Percentiles rank a stretch among this genome's conserved stretches.
phyloP scores from a whole-genome alignment of 2,329 filamentous ascomycete genomes.

The Monilinia polystroma region DNA sequence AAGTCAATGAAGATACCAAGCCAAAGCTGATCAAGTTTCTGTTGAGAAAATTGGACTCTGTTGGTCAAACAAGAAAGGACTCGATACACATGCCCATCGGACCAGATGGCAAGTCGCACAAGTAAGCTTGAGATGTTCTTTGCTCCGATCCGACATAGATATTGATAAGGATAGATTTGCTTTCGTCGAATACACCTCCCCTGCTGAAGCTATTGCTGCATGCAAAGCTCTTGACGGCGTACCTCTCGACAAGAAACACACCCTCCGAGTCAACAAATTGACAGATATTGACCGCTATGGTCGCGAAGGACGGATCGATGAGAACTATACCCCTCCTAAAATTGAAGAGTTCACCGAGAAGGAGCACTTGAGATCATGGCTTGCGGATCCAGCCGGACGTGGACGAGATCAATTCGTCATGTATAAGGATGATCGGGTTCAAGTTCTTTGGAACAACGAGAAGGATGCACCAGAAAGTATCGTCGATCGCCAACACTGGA shows the following conservation, averaged over 20 bases:
- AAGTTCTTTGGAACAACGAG: slow-evolving; percentile 98
- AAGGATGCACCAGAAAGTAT: slow-evolving; percentile 83
- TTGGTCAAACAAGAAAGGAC: slow-evolving; percentile 83
- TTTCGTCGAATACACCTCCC: slow-evolving; percentile 92
- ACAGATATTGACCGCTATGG: slow-evolving; percentile 97
- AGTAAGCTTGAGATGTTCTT: slow-evolving; percentile 54
- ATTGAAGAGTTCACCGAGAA: slow-evolving; percentile 86
- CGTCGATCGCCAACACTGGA: slow-evolving; percentile 94
- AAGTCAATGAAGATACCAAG: slow-evolving; percentile 86
- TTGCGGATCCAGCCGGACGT: slow-evolving; percentile 75
- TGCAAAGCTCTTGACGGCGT: slow-evolving; percentile 84
- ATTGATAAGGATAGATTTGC: slow-evolving; percentile 65
- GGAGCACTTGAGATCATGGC: slow-evolving; percentile 92
- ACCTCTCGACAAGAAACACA: slow-evolving; percentile 95
- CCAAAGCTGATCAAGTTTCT: slow-evolving; percentile 95
- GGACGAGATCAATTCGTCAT: slow-evolving; percentile 95
- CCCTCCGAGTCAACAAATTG: slow-evolving; percentile 92
- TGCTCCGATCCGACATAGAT: background rate
- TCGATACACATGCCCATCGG: slow-evolving; percentile 91
- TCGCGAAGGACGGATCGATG: slow-evolving; percentile 87
- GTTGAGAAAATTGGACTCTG: slow-evolving; percentile 84
- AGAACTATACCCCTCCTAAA: slow-evolving; percentile 79
- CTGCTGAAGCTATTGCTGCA: slow-evolving; percentile 84
- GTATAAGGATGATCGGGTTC: slow-evolving; percentile 87
- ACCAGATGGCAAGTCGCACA: slow-evolving; percentile 80